Evolutionary conservation across 1,139 yeast genomes (phyloP).

Genomic region (Saccharomycopsis hybrid): DNA sequence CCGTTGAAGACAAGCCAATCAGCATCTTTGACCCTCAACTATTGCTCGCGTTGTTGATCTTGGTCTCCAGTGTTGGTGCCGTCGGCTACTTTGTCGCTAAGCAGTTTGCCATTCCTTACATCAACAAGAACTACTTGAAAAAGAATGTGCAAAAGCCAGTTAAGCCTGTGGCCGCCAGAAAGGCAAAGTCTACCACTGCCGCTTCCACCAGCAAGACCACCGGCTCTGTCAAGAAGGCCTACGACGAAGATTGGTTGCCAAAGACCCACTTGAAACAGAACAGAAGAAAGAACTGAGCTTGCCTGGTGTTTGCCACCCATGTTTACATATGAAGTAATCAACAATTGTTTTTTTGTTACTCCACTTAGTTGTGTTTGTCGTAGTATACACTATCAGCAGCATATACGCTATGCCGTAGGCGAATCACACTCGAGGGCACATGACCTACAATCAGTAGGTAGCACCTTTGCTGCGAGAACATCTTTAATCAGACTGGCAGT

Average conservation of each 20-base stretch:
- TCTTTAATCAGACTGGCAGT: too few species aligned
- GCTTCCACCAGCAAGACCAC: conserved; percentile 22
- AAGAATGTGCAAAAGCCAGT: conserved; percentile 25
- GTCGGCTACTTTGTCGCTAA: conserved; percentile 44
- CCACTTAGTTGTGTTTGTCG: too few species aligned
- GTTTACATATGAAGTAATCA: too few species aligned
- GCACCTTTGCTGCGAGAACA: too few species aligned
- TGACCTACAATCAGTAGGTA: too few species aligned
- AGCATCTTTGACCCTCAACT: conserved; percentile 71
- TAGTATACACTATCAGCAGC: too few species aligned
- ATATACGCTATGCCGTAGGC: too few species aligned
- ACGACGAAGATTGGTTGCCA: conserved; percentile 56
- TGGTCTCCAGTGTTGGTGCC: conserved; percentile 45
- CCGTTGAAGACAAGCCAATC: conserved; percentile 58
- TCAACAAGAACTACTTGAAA: conserved; percentile 34
- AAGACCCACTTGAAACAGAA: conserved; percentile 37
- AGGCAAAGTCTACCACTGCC: conserved; percentile 16
- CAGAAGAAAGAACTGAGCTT: conserved; percentile 27
- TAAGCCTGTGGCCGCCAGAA: conserved; percentile 19
- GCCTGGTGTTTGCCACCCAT: too few species aligned
- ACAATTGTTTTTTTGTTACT: too few species aligned
- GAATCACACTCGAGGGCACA: too few species aligned
- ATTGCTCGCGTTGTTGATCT: conserved; percentile 51
- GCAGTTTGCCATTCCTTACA: conserved; percentile 37
- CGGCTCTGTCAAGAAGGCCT: conserved; percentile 28